A percentile compares a stretch with the other conserved stretches of the same genome.
Evolutionary conservation across 108 stramenopile genomes (phyloP).

Genomic region (Skeletonema grethae): DNA sequence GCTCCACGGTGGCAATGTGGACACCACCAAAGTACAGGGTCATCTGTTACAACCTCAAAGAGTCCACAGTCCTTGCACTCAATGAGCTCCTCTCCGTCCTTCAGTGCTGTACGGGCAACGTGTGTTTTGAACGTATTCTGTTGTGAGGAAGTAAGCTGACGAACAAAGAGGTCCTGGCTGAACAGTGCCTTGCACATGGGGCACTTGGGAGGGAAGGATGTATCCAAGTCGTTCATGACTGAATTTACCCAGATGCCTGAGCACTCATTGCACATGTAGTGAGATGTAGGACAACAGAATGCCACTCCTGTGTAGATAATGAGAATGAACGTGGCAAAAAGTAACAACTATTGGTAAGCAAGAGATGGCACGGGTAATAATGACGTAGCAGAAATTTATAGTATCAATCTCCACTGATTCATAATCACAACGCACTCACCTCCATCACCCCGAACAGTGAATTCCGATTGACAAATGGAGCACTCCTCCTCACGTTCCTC

Average conservation of each 20-base stretch:
- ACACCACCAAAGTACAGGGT: constrained; percentile 13
- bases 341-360: neutral
- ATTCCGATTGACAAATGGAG: constrained; percentile 6
- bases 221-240: constrained; percentile 6
- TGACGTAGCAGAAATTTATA: no score
- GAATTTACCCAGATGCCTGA: constrained; percentile 1
- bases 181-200: constrained; percentile 10
- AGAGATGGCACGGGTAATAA: no score
- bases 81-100: constrained; percentile 9
- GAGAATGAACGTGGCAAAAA: neutral
- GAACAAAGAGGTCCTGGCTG: constrained; percentile 9
- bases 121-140: constrained; percentile 6
- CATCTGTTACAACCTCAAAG: constrained; percentile 7
- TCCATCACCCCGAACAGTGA: constrained; percentile 7
- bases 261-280: constrained; percentile 14
- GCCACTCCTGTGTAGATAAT: constrained; percentile 6
- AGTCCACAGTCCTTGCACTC: constrained; percentile 11
- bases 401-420: neutral
- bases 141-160: constrained; percentile 3
- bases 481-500: constrained; percentile 9
- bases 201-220: constrained; percentile 10
- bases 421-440: neutral
- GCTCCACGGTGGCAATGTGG: constrained; percentile 1
- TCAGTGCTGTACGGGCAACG: neutral
- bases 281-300: constrained; percentile 7